Evolutionary conservation across 441 rosid species (phyloP).

Genomic region (Populus hybrid): DNA sequence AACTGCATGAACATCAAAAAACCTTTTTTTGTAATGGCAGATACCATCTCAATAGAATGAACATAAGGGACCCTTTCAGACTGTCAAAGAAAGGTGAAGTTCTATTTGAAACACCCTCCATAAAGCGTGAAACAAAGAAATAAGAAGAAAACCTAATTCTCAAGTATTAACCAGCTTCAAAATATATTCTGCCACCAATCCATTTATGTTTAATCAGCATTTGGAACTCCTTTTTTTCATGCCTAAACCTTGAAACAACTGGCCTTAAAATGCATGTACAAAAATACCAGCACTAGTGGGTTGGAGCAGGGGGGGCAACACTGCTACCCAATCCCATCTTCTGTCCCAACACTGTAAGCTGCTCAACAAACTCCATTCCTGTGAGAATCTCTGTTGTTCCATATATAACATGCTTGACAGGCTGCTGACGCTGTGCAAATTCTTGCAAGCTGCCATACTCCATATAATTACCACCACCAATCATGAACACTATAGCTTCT

Average conservation of each 20-base stretch:
- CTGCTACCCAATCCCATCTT: slow-evolving; percentile 84
- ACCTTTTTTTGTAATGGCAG: slow-evolving; percentile 54
- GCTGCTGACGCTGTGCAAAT: slow-evolving; percentile 69
- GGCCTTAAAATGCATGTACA: slow-evolving; percentile 13
- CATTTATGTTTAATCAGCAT: background rate
- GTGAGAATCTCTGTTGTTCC: slow-evolving; percentile 94
- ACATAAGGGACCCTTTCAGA: slow-evolving; percentile 31
- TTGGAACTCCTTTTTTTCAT: background rate
- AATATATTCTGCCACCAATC: background rate
- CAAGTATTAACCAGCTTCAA: background rate
- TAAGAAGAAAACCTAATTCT: background rate
- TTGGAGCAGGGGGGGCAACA: slow-evolving; percentile 36
- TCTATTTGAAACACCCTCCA: background rate
- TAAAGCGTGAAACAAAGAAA: background rate
- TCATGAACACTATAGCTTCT: slow-evolving; percentile 94
- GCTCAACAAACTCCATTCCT: slow-evolving; percentile 83
- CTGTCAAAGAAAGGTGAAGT: background rate
- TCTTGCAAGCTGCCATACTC: slow-evolving; percentile 96
- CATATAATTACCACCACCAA: slow-evolving; percentile 92
- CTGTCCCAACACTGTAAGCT: slow-evolving; percentile 80
- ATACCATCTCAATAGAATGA: background rate
- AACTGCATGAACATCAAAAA: slow-evolving; percentile 50
- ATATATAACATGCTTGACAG: slow-evolving; percentile 71
- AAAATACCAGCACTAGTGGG: slow-evolving; percentile 21
- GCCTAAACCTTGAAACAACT: background rate